A percentile compares a stretch with the other conserved stretches of the same genome.
These are phyloP conservation scores for Apocynum venetum DNA, from an alignment of 257 asterid species.

Conservation along the genomic window DNA sequence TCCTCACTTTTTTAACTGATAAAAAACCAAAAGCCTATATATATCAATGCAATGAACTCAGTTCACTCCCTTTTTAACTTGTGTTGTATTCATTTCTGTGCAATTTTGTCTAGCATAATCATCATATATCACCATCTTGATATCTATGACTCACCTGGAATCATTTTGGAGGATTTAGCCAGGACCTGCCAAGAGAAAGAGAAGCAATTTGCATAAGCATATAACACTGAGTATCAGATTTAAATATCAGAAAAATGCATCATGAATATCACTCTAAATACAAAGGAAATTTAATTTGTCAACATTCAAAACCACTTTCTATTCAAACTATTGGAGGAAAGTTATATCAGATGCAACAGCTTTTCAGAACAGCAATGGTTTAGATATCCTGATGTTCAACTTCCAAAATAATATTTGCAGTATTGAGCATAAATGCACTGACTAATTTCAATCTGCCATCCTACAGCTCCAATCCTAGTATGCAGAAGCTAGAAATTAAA, in stretches of 20 bases:
- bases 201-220: constrained; percentile 26
- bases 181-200: constrained; percentile 57
- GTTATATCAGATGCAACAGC: background rate
- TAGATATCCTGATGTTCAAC: background rate
- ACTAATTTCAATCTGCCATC: background rate
- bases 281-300: background rate
- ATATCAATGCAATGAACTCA: background rate
- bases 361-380: background rate
- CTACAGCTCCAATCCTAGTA: background rate
- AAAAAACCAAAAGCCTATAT: background rate
- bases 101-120: background rate
- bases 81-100: background rate
- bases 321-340: background rate
- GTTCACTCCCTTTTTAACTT: background rate
- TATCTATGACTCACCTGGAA: constrained; percentile 59
- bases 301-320: background rate
- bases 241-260: background rate
- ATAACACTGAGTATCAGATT: background rate
- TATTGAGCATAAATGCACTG: background rate
- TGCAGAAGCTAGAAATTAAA: background rate
- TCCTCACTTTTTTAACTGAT: background rate
- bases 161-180: constrained; percentile 92
- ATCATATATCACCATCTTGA: background rate
- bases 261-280: background rate
- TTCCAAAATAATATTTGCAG: background rate